Base-by-base conservation (phyloP, 257 asterid genomes). In the Craterostigma plantagineum region DNA sequence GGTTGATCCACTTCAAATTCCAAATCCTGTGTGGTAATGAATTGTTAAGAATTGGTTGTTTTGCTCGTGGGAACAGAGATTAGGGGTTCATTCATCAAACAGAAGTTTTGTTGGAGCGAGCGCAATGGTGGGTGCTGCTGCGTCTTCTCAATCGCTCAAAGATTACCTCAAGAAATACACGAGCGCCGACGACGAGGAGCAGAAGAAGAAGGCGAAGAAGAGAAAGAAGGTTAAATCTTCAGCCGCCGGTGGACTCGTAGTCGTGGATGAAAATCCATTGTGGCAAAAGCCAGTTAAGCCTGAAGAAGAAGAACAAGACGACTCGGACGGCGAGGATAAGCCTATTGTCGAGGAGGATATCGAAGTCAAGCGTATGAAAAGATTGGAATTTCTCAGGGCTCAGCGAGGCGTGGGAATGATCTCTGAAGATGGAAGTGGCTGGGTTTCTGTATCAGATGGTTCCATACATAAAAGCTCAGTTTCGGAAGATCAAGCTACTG, bases 391-490 rank as follows among this genome's bases (percentile, higher is more conserved):
- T 51, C 61, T 81, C 35, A 64, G 58, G 38, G 38, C 70, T 3
- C 63, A 66, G 57, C 75, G 83, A 7, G 81, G 83, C 18, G 67
- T 54, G 50, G 96, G 93, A 38, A 58, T 63, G 50, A 67, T 80
- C 56, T 75, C 91, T 16, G 96, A 86, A 64, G 94, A 86, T 67
- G 96, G 94, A 59, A 82, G 95, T 70, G 97, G 97, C 45, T 87
- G 95, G 97, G 58, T 81, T 33, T 53, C 92, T 16, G 54, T 82
- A 7, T 60, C 84, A 27, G 58, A 50, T 18, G 35, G 37, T 35
- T 48, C 73, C 14, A 57, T 51, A 6, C 10, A 8, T 41, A 37
- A 30, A 11, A 3, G 9, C 39, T 27, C 51, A 38, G 38, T 41
- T 37, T 52, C 53, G 13, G 47, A 56, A 11, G 9, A 18, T 27